Evolutionary conservation across 2,329 filamentous ascomycete genomes (phyloP).

Genomic region (Blastomyces parvus): DNA sequence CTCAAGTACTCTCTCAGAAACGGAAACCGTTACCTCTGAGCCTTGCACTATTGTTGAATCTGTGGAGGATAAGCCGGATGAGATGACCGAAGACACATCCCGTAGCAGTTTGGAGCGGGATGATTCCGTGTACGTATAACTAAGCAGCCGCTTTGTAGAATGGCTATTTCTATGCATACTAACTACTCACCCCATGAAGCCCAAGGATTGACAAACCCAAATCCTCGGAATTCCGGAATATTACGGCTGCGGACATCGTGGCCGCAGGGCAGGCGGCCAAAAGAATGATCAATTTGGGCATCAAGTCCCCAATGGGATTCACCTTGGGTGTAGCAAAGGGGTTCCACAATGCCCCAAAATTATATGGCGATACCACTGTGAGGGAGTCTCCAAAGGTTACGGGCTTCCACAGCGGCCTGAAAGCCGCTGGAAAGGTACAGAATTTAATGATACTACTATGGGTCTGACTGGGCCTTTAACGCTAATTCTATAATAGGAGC

Average conservation of each 20-base stretch:
- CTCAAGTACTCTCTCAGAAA: not conserved
- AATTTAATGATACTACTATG: not conserved
- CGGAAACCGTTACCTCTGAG: constrained; percentile 10
- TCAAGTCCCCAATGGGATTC: constrained; percentile 77
- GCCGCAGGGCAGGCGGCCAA: constrained; percentile 58
- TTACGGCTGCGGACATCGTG: constrained; percentile 50
- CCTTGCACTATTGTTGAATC: not conserved
- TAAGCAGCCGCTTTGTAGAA: too few relatives aligned
- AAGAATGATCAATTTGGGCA: constrained; percentile 62
- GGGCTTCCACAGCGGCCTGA: constrained; percentile 63
- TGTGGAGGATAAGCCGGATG: not conserved
- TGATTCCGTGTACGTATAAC: not conserved
- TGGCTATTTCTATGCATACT: not conserved
- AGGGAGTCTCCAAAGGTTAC: constrained; percentile 71
- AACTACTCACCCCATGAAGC: not conserved
- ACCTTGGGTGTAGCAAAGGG: constrained; percentile 73
- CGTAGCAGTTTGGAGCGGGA: not conserved
- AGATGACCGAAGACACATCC: not conserved
- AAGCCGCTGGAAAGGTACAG: constrained; percentile 59
- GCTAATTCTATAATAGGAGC: constrained; percentile 40
- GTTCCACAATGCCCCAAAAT: constrained; percentile 74
- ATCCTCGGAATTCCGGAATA: constrained; percentile 17
- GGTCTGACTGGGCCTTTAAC: constrained; percentile 5
- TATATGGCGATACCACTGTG: constrained; percentile 78
- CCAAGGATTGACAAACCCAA: not conserved